Evolutionary conservation across 2,329 filamentous ascomycete species (phyloP).

Genomic region (Endothia cerciana): DNA sequence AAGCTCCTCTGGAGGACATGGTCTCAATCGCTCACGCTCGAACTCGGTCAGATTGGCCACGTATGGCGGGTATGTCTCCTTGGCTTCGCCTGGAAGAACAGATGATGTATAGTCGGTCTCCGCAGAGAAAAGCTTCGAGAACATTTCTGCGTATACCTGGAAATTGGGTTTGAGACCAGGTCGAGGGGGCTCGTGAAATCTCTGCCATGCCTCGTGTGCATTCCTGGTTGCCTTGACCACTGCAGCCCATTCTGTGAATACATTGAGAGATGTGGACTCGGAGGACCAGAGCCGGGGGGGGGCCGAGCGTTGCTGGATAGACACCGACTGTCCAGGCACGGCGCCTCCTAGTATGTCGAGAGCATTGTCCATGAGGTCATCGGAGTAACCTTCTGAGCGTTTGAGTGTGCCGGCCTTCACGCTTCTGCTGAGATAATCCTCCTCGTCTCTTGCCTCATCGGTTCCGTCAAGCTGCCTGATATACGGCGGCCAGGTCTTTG

Average conservation of each 20-base stretch:
- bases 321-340: slow-evolving; percentile 54
- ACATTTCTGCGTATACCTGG: slow-evolving; percentile 62
- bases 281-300: slow-evolving; percentile 39
- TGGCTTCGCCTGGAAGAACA: slow-evolving; percentile 62
- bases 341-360: slow-evolving; percentile 59
- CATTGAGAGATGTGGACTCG: slow-evolving; percentile 38
- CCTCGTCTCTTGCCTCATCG: slow-evolving; percentile 56
- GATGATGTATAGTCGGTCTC: slow-evolving; percentile 32
- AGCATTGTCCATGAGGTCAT: slow-evolving; percentile 50
- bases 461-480: slow-evolving; percentile 60
- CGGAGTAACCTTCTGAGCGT: slow-evolving; percentile 60
- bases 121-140: slow-evolving; percentile 56
- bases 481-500: slow-evolving; percentile 64
- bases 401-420: slow-evolving; percentile 57
- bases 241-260: slow-evolving; percentile 54
- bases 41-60: slow-evolving; percentile 65
- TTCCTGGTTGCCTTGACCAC: slow-evolving; percentile 63
- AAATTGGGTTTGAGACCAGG: slow-evolving; percentile 41
- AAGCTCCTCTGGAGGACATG: slow-evolving; percentile 62
- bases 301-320: slow-evolving; percentile 57
- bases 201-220: slow-evolving; percentile 63
- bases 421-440: slow-evolving; percentile 58
- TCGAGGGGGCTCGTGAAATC: slow-evolving; percentile 46
- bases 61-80: slow-evolving; percentile 57
- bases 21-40: slow-evolving; percentile 63